These are phyloP conservation scores for Cryptomeria japonica DNA, from an alignment of 75 land plant species.

Conservation along the genomic window DNA sequence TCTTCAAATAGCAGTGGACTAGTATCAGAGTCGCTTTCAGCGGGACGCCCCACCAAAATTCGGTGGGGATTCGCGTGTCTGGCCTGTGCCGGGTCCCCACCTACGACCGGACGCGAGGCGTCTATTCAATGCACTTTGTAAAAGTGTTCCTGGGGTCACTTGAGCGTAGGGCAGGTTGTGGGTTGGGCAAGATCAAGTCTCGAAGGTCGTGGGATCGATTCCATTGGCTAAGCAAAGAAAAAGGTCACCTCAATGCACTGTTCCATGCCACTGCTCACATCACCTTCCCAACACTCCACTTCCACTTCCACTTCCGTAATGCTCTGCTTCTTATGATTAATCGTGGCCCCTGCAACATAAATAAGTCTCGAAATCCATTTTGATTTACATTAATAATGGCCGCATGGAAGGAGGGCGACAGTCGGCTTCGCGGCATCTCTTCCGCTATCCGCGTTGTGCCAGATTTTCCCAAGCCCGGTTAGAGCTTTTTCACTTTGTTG, in stretches of 20 bases:
- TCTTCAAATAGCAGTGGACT: too few species aligned
- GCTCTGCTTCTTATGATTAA: neutral
- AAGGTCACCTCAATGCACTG: neutral
- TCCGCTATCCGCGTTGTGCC: slow-evolving; percentile 37
- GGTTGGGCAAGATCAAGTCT: neutral
- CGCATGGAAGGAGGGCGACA: slow-evolving; percentile 28
- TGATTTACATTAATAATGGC: slow-evolving; percentile 21
- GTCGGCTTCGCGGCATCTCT: slow-evolving; percentile 27
- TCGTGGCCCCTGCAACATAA: neutral
- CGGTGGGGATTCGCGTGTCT: neutral
- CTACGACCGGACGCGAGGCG: neutral
- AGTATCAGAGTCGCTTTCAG: neutral
- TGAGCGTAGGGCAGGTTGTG: neutral
- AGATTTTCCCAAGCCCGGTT: slow-evolving; percentile 44
- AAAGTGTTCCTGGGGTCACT: neutral
- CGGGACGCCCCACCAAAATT: slow-evolving; percentile 1
- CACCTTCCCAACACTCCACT: neutral
- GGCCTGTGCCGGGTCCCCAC: neutral
- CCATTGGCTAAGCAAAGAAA: neutral
- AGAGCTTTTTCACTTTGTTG: neutral
- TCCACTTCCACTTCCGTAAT: neutral
- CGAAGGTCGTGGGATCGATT: neutral
- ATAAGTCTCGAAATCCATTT: neutral
- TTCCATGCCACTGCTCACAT: neutral
- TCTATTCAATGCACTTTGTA: neutral